A percentile compares a stretch with the other conserved stretches of the same genome.
phyloP scores from a whole-genome alignment of 1,139 yeast species.

The Hyphopichia khmerensis region DNA sequence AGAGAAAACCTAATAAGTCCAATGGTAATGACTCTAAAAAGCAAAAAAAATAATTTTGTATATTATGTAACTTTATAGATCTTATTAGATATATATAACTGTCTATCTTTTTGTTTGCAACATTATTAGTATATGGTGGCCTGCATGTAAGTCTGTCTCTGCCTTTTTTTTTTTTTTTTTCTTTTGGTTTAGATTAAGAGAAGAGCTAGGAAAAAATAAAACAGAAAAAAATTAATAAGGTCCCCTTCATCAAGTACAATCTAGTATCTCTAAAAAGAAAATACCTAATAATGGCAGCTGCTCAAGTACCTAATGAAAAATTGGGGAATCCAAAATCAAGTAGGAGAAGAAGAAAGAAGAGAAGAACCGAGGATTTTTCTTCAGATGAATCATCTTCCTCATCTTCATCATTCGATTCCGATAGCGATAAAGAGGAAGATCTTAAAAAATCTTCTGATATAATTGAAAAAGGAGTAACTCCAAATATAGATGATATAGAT shows the following conservation, averaged over 20 bases:
- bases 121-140: neutral
- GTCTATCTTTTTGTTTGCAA: neutral
- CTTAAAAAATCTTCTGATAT: slow-evolving; percentile 8
- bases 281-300: slow-evolving; percentile 6
- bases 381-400: slow-evolving; percentile 49
- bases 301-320: slow-evolving; percentile 6
- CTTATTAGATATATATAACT: neutral
- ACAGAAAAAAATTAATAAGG: no score
- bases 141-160: neutral
- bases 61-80: neutral
- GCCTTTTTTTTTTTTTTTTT: slow-evolving; percentile 1
- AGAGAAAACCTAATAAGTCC: slow-evolving; percentile 23
- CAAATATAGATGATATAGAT: slow-evolving; percentile 34
- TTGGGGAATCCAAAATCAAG: slow-evolving; percentile 7
- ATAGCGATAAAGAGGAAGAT: slow-evolving; percentile 11
- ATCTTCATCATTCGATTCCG: slow-evolving; percentile 16
- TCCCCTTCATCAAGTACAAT: no score
- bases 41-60: slow-evolving; percentile 8
- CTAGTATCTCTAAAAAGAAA: no score
- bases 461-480: slow-evolving; percentile 1
- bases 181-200: neutral
- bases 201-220: neutral
- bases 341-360: slow-evolving; percentile 64
- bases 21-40: slow-evolving; percentile 7
- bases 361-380: slow-evolving; percentile 69